A percentile compares a stretch with the other conserved stretches of the same genome.
Evolutionary conservation across 805 yeast genomes (phyloP).

Genomic region (Wickerhamia fluorescens): DNA sequence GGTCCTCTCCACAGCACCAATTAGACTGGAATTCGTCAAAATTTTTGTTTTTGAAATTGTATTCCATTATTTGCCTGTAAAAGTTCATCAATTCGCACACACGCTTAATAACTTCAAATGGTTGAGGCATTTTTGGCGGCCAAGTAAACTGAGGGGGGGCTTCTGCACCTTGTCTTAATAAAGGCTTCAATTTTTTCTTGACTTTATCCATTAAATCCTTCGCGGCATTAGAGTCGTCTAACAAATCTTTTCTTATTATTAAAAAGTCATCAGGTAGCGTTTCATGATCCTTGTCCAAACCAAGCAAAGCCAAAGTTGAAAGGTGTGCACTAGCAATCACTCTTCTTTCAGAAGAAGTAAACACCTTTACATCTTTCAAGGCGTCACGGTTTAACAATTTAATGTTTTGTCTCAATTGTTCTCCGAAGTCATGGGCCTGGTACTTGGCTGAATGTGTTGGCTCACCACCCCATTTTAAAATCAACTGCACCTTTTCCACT

Average conservation of each 20-base stretch:
- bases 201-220: conserved; percentile 97
- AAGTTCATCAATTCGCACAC: conserved; percentile 94
- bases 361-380: conserved; percentile 77
- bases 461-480: conserved; percentile 98
- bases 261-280: conserved; percentile 67
- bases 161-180: conserved; percentile 89
- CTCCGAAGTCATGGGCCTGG: conserved; percentile 94
- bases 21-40: conserved; percentile 61
- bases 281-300: conserved; percentile 45
- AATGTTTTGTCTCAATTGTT: conserved; percentile 88
- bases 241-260: conserved; percentile 76
- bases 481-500: conserved; percentile 92
- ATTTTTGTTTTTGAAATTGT: conserved; percentile 64
- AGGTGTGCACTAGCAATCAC: conserved; percentile 89
- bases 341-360: conserved; percentile 89
- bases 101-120: conserved; percentile 85
- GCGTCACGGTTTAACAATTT: conserved; percentile 79
- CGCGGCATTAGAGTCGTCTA: conserved; percentile 97
- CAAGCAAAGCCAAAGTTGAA: conserved; percentile 72
- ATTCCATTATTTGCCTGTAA: conserved; percentile 76
- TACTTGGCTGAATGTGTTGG: conserved; percentile 96
- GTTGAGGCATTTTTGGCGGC: conserved; percentile 98
- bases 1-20: conserved; percentile 98
- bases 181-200: conserved; percentile 90
- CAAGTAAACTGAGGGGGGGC: conserved; percentile 98